Conservation (phyloP, 169 alveolate species). For the Cryptosporidium viatorum region DNA sequence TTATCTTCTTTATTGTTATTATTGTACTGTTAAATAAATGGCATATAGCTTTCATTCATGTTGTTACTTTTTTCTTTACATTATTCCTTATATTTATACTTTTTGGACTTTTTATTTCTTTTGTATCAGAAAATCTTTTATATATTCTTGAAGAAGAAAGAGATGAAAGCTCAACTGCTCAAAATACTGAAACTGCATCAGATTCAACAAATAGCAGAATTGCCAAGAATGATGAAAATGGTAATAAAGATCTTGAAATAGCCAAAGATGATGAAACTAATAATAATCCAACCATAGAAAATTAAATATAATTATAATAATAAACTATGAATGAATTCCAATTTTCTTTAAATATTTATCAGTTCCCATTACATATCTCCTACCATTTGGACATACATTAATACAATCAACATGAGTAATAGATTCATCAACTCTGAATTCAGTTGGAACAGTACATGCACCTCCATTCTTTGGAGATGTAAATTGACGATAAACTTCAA, state of each 20-base stretch:
- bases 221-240: conserved; percentile 27
- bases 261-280: conserved; percentile 62
- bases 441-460: conserved; percentile 52
- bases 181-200: conserved; percentile 41
- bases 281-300: background rate
- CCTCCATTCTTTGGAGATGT: conserved; percentile 67
- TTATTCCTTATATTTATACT: background rate
- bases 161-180: conserved; percentile 14
- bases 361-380: conserved; percentile 55
- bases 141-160: conserved; percentile 12
- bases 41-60: conserved; percentile 14
- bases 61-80: conserved; percentile 9
- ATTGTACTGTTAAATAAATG: conserved; percentile 20
- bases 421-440: conserved; percentile 35
- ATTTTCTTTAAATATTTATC: conserved; percentile 21
- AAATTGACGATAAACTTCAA: conserved; percentile 55
- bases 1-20: conserved; percentile 19
- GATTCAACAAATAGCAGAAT: conserved; percentile 45
- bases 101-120: conserved; percentile 35
- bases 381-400: conserved; percentile 73
- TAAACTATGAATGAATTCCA: conserved; percentile 5
- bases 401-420: conserved; percentile 19
- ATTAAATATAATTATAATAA: background rate
- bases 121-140: conserved; percentile 40
- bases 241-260: conserved; percentile 46